A percentile compares a stretch with the other conserved stretches of the same genome.
Evolutionary conservation across 2,329 filamentous ascomycete species (phyloP).

Genomic region (Dactylonectria estremocensis): DNA sequence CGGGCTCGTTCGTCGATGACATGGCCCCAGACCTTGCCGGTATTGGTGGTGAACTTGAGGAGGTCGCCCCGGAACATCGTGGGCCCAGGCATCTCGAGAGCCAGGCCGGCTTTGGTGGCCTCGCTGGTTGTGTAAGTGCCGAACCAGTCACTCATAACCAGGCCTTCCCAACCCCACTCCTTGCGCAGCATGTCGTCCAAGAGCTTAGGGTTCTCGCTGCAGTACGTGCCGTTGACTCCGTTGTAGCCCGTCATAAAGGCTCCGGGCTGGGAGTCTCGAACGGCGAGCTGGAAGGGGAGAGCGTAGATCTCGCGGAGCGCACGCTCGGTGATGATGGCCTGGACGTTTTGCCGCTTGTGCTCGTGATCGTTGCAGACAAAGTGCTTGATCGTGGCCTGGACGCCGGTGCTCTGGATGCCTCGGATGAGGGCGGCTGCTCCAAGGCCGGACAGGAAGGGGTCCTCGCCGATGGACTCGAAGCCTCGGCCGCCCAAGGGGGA

Average conservation of each 20-base stretch:
- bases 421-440: slow-evolving; percentile 68
- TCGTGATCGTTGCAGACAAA: slow-evolving; percentile 76
- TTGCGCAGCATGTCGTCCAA: slow-evolving; percentile 66
- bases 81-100: slow-evolving; percentile 74
- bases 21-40: slow-evolving; percentile 69
- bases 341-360: slow-evolving; percentile 69
- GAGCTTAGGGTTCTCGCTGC: slow-evolving; percentile 67
- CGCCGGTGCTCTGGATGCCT: slow-evolving; percentile 70
- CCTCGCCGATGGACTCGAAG: slow-evolving; percentile 73
- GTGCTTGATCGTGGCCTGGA: slow-evolving; percentile 73
- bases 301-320: slow-evolving; percentile 73
- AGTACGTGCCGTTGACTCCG: slow-evolving; percentile 70
- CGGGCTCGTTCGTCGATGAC: slow-evolving; percentile 72
- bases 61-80: slow-evolving; percentile 65
- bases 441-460: slow-evolving; percentile 70
- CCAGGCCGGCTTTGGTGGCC: slow-evolving; percentile 66
- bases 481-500: slow-evolving; percentile 73
- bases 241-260: slow-evolving; percentile 74
- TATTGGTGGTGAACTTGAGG: slow-evolving; percentile 67
- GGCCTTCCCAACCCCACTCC: slow-evolving; percentile 72
- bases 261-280: slow-evolving; percentile 65
- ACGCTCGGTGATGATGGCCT: slow-evolving; percentile 68
- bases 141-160: slow-evolving; percentile 74
- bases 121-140: slow-evolving; percentile 70
- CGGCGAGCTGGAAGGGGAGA: slow-evolving; percentile 70